These are phyloP conservation scores for Podospora didyma DNA, from an alignment of 495 filamentous ascomycete genomes.

Conservation along the genomic window DNA sequence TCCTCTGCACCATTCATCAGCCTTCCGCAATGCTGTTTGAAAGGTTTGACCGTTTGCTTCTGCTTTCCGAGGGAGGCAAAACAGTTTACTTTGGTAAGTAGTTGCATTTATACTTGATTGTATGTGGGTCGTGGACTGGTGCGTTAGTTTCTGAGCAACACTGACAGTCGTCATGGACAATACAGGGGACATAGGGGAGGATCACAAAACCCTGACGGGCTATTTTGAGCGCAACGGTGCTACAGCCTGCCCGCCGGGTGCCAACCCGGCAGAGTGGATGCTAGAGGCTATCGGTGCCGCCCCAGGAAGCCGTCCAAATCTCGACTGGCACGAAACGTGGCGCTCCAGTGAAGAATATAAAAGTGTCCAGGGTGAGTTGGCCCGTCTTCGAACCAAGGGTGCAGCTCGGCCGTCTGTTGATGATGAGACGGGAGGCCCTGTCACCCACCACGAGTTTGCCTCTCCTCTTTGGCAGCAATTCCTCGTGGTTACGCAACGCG, in stretches of 20 bases:
- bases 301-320: conserved; percentile 66
- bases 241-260: conserved; percentile 62
- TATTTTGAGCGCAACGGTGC: conserved; percentile 85
- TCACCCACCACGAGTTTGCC: conserved; percentile 51
- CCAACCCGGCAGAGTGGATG: conserved; percentile 96
- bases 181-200: conserved; percentile 68
- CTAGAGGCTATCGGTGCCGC: conserved; percentile 89
- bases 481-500: conserved; percentile 51
- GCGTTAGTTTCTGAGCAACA: too few relatives aligned
- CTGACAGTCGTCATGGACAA: too few relatives aligned
- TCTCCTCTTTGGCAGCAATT: conserved; percentile 54
- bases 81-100: conserved; percentile 76
- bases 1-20: conserved; percentile 93
- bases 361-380: conserved; percentile 65
- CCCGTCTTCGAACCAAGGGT: conserved; percentile 57
- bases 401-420: conserved; percentile 34
- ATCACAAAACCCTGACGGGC: conserved; percentile 64
- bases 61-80: conserved; percentile 72
- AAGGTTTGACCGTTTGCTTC: conserved; percentile 83
- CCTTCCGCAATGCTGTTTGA: conserved; percentile 87
- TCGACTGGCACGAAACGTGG: conserved; percentile 84
- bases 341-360: conserved; percentile 67
- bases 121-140: too few relatives aligned
- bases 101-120: too few relatives aligned
- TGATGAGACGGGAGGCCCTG: conserved; percentile 20